A percentile compares a stretch with the other conserved stretches of the same genome.
Evolutionary conservation across 73 alveolate species (phyloP).

Genomic region (Tetrahymena elliotti): DNA sequence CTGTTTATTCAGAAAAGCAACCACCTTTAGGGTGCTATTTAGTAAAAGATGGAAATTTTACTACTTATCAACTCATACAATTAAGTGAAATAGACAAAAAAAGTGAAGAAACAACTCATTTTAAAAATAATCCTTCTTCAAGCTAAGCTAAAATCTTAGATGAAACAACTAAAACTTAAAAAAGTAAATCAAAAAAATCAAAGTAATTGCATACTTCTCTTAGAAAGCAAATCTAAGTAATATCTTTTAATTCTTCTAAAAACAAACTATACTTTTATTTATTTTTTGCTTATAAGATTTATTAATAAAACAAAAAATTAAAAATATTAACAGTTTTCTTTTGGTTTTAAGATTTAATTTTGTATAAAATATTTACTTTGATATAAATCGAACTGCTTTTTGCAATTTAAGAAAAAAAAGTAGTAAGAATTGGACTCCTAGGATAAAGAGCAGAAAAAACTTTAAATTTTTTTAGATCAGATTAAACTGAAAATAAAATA

Average conservation of each 20-base stretch:
- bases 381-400: too few relatives aligned
- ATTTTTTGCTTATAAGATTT: too few relatives aligned
- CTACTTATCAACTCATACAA: background rate
- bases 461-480: too few relatives aligned
- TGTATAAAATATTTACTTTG: too few relatives aligned
- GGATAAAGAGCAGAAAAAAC: too few relatives aligned
- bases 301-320: too few relatives aligned
- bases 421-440: too few relatives aligned
- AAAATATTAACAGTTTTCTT: too few relatives aligned
- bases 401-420: too few relatives aligned
- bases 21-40: background rate
- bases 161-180: background rate
- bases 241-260: background rate
- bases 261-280: background rate
- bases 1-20: background rate
- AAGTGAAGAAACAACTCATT: background rate
- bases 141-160: background rate
- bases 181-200: background rate
- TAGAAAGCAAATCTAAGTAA: background rate
- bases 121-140: background rate
- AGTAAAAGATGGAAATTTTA: background rate
- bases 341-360: too few relatives aligned
- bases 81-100: background rate
- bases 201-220: background rate
- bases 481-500: too few relatives aligned